Base-by-base conservation (phyloP, 2,329 filamentous ascomycete genomes). In the Daldinia sp. region DNA sequence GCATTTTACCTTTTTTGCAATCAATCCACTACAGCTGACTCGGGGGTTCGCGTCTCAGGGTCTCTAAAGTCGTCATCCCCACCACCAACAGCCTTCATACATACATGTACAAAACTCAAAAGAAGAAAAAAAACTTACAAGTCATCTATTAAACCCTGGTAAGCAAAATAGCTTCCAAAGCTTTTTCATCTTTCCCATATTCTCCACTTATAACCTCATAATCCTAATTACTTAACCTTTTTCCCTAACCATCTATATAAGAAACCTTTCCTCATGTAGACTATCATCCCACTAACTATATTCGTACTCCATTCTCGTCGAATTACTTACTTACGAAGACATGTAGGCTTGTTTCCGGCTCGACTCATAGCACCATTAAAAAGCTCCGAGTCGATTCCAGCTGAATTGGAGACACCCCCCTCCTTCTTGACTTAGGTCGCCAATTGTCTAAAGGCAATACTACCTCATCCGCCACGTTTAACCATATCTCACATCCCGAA, bases 11-110 rank as follows among this genome's bases (percentile, higher is more conserved):
- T 29, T 34, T 52, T 34, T 52, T 27, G 3, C 30, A 50, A 49
- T 48, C 15, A 48, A 48, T 30, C 25, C 43, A 56, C 41, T 29
- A 61, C 61, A 45, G 48, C 57, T 64, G 57, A 61, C 57, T 64
- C 57, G 56, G 48, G 56, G 48, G 19, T 21, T 53, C 35, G 53
- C 41, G 48, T 48, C 43, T 48, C 32, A 15, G 29, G 32, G 32
- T 58, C 48, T 39, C 48, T 49, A 53, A 59, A 29, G 23, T 30
- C 43, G 15, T 54, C 62, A 51, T 48, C 58, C 32, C 47, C 29
- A 52, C 53, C 15, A 47, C 41, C 41, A 41, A 56, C 30, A 32
- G 15, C 59, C 59, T 25, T 35, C 43, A 23, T 27, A 30, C 30
- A 27, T 47, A 48, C 43, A 30, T 48, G n/a, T 17, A 30, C 43